A percentile compares a stretch with the other conserved stretches of the same genome.
phyloP scores from a whole-genome alignment of 1,139 yeast genomes.

The Nakaseomyces glabratus region DNA sequence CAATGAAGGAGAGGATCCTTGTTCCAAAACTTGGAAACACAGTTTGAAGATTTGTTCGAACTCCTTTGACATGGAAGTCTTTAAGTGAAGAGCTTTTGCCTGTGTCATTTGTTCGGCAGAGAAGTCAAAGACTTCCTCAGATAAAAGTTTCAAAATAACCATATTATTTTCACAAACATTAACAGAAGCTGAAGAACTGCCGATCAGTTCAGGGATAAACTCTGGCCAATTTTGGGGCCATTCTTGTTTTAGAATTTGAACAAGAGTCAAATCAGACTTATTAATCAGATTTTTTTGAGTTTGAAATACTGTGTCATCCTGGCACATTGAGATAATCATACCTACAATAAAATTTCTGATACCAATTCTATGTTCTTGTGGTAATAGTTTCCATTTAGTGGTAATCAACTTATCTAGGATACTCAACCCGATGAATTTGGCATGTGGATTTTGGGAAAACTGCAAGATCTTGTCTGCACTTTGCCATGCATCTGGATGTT shows the following conservation, averaged over 20 bases:
- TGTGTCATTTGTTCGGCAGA: constrained; percentile 94
- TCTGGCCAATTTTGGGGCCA: constrained; percentile 99
- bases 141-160: constrained; percentile 77
- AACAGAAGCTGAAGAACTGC: constrained; percentile 73
- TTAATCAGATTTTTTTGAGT: constrained; percentile 76
- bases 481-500: constrained; percentile 93
- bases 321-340: constrained; percentile 88
- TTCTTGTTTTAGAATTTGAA: constrained; percentile 89
- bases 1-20: constrained; percentile 73
- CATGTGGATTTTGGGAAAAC: constrained; percentile 67
- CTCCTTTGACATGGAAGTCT: constrained; percentile 77
- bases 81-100: constrained; percentile 79
- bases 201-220: constrained; percentile 86
- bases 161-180: constrained; percentile 96
- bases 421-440: constrained; percentile 85
- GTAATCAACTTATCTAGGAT: constrained; percentile 83
- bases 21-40: constrained; percentile 87
- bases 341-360: constrained; percentile 87
- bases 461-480: constrained; percentile 85
- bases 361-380: constrained; percentile 77
- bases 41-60: constrained; percentile 88
- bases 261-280: constrained; percentile 89
- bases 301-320: constrained; percentile 67
- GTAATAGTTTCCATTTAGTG: constrained; percentile 89
- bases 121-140: constrained; percentile 94